Base-by-base conservation (phyloP, 2,329 filamentous ascomycete genomes). In the Chaetomiaceae sp. region DNA sequence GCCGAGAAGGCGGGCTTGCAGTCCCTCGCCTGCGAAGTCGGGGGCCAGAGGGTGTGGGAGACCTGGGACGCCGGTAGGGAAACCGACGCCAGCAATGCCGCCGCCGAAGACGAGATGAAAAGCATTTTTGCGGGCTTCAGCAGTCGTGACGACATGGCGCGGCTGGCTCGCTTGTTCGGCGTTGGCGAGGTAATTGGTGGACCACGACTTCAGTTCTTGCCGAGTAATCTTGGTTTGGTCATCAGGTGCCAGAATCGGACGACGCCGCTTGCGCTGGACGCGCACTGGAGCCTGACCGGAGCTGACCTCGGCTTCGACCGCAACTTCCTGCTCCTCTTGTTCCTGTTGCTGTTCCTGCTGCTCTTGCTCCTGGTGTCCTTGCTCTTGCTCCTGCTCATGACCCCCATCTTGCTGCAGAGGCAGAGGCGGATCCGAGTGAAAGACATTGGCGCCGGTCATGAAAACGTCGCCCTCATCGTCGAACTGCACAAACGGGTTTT, bases 111-210 rank as follows among this genome's bases (percentile, higher is more conserved):
- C 68, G 7, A 73, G 53, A 23, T 68, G 60, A 60, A 69, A 72
- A 12, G 72, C 73, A 43, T 73, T 74, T 40, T 66, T 70, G 54
- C 65, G 74, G n/a, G 75, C 71, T 58, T 74, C 71, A 3, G 66
- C 60, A 11, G 54, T 43, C 0, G 68, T 68, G 31, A 64, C 62
- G 7, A 52, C 53, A 29, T 61, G 58, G 39, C 63, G 50, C 53
- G 56, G 48, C 68, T 69, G 51, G 43, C 51, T 54, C 11, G 57
- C 59, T 17, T 60, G 66, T 25, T 68, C 61, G 81, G 89, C 91
- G 59, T 84, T 85, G 11, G 66, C 57, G 7, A 73, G 55, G 52
- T 81, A 81, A 37, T 75, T 62, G 1, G 59, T 51, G 47, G 67
- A 63, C 77, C 76, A 80, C 5, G 57, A 51, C 51, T 67, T 70